Base-by-base conservation (phyloP, 2,329 filamentous ascomycete species). In the Ceratocystis lukuohia region DNA sequence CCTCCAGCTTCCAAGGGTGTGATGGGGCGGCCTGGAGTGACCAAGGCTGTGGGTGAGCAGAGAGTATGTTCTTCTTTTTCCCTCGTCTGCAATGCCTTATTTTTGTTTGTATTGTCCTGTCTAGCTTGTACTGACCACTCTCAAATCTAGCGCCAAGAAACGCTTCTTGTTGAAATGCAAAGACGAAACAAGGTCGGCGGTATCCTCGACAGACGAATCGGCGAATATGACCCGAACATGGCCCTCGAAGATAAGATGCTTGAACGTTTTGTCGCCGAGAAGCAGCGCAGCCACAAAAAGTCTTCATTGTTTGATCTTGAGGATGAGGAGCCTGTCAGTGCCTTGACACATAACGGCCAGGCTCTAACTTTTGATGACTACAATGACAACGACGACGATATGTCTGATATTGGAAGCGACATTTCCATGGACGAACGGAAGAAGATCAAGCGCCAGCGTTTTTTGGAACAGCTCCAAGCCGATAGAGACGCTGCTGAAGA, bases 221-320 rank as follows among this genome's bases (percentile, higher is more conserved):
- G 95, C 75, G 95, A 99, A 79, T 89, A 95, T 72, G 92, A 99
- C 74, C 89, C 91, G 10, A 88, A 86, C 12, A 93, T 99, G 90
- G 90, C 90, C 2, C 87, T 91, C 1, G 94, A 99, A 73, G 90
- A 97, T 73, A 89, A 88, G 74, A 94, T 94, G 78, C 83, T 94
- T 70, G 89, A 96, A 75, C 84, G 94, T 73, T 99, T 96, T 73
- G 89, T 93, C 57, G 80, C 86, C 72, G 94, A 96, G 77, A 94
- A 94, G 75, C 87, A 92, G 77, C 82, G 82, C 71, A 83, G 83
- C 69, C 85, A 89, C 77, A 91, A 88, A 74, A 91, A 88, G 72
- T 85, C 80, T 62, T 87, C 87, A 33, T 78, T 94, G 71, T 99
- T 99, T 75, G 92, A 99, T 73, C 80, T 99, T 7, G 94, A 99